Evolutionary conservation across 768 basidiomycete genomes (phyloP).

Genomic region (Sistotremastrum suecicum): DNA sequence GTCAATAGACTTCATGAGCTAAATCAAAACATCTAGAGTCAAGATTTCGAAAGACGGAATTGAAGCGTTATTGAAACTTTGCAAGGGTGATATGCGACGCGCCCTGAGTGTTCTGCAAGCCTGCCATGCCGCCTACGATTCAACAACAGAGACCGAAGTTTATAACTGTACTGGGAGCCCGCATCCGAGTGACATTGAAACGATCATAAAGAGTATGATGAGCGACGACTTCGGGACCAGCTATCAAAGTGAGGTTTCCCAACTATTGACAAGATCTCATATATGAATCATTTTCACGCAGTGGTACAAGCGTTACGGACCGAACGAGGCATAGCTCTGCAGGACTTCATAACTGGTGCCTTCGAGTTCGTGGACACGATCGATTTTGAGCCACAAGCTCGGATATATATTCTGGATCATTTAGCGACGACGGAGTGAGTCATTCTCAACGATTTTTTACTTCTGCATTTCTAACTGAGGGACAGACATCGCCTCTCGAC

Average conservation of each 20-base stretch:
- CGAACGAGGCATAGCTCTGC: constrained; percentile 86
- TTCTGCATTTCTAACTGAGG: not conserved
- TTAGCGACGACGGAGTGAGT: constrained; percentile 92
- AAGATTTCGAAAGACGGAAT: constrained; percentile 78
- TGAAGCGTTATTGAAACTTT: constrained; percentile 83
- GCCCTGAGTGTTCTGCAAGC: constrained; percentile 95
- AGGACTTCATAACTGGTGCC: constrained; percentile 84
- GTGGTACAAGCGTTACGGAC: constrained; percentile 81
- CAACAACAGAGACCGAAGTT: constrained; percentile 77
- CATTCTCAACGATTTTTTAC: not conserved
- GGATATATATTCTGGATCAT: constrained; percentile 84
- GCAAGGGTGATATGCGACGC: constrained; percentile 93
- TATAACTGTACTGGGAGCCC: constrained; percentile 97
- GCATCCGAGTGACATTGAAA: constrained; percentile 88
- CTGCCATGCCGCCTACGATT: constrained; percentile 92
- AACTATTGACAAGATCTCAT: constrained; percentile 1
- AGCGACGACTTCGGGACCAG: constrained; percentile 89
- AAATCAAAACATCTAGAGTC: constrained; percentile 38
- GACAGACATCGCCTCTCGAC: constrained; percentile 78
- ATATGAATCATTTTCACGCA: constrained; percentile 15
- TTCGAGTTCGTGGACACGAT: constrained; percentile 83
- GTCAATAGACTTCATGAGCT: not conserved
- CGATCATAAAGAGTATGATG: constrained; percentile 90
- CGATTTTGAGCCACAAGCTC: constrained; percentile 73
- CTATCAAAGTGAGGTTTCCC: constrained; percentile 48